Percentiles rank a stretch among this genome's conserved stretches.
phyloP scores from a whole-genome alignment of 768 basidiomycete genomes.

The Serendipita sp. region DNA sequence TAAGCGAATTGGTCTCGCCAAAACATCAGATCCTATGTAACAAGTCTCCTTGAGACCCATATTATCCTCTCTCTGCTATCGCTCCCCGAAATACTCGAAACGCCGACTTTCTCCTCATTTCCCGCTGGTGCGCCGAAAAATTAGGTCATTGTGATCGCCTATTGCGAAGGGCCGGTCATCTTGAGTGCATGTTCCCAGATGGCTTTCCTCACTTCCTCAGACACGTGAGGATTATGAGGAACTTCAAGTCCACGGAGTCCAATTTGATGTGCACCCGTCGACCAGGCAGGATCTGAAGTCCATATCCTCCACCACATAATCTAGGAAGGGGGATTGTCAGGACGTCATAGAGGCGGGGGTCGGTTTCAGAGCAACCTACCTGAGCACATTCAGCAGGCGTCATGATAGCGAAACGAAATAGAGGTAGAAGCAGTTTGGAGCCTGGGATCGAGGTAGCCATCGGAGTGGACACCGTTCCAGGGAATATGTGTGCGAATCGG shows the following conservation, averaged over 20 bases:
- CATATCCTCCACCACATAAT: background rate
- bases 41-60: too few species aligned
- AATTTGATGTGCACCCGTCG: background rate
- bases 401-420: background rate
- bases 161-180: background rate
- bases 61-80: too few species aligned
- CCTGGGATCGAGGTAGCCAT: conserved; percentile 15
- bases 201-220: background rate
- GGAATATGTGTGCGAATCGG: conserved; percentile 8
- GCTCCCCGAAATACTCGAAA: too few species aligned
- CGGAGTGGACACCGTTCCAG: conserved; percentile 7
- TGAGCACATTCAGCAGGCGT: background rate
- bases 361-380: background rate
- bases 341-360: background rate
- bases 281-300: background rate
- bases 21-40: too few species aligned
- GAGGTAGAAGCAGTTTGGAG: conserved; percentile 13
- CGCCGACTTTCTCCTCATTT: too few species aligned
- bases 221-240: background rate
- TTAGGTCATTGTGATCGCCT: too few species aligned
- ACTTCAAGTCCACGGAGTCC: background rate
- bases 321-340: background rate
- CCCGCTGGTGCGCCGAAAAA: too few species aligned
- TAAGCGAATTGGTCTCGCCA: too few species aligned
- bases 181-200: background rate